Conservation (phyloP, 1,139 yeast genomes). For the Lodderomyces parapsilosis region DNA sequence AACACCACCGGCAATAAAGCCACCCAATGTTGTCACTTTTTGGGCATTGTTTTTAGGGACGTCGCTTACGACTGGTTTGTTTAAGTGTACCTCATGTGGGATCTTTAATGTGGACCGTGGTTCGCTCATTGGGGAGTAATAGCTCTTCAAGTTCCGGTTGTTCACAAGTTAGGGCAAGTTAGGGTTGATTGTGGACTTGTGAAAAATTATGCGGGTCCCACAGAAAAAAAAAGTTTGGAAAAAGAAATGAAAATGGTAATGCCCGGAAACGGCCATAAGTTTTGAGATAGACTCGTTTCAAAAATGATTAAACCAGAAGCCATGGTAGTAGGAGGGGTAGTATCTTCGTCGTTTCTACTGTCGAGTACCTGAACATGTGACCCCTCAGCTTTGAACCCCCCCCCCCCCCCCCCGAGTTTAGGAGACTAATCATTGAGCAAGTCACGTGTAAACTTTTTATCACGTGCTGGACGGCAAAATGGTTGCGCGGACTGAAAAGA, state of each 20-base stretch:
- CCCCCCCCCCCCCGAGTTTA: too few species aligned
- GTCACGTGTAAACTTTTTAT: background rate
- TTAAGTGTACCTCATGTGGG: background rate
- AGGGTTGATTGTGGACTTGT: background rate
- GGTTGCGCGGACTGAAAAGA: background rate
- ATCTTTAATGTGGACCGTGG: conserved; percentile 4
- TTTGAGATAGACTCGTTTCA: too few species aligned
- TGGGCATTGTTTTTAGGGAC: conserved; percentile 31
- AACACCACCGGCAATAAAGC: conserved; percentile 87
- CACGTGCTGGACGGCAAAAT: background rate
- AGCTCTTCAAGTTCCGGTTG: background rate
- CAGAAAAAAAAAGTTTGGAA: background rate
- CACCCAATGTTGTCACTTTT: conserved; percentile 66
- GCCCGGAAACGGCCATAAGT: background rate
- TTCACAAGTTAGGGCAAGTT: background rate
- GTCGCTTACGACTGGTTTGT: background rate
- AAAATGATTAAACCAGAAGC: background rate
- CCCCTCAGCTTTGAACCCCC: too few species aligned
- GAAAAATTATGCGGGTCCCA: background rate
- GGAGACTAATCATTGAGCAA: too few species aligned
- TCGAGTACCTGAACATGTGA: too few species aligned
- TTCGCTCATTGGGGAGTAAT: conserved; percentile 7
- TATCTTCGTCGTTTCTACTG: too few species aligned
- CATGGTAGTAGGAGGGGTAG: background rate
- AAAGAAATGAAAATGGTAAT: background rate